Conservation (phyloP, 164 flowering plant species). For the Dillenia suffruticosa region DNA sequence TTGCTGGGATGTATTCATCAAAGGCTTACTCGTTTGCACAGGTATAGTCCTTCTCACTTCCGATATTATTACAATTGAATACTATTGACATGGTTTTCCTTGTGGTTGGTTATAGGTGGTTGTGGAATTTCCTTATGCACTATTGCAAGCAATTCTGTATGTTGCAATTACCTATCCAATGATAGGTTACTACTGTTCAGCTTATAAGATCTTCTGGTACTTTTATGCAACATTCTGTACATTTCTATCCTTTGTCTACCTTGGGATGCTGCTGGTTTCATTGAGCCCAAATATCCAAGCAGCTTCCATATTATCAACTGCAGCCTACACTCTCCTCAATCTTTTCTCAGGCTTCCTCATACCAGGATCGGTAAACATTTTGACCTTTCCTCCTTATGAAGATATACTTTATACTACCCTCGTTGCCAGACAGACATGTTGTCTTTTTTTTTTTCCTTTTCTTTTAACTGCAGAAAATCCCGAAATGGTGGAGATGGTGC, state of each 20-base stretch:
- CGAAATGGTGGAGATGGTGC: conserved; percentile 43
- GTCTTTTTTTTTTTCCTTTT: background rate
- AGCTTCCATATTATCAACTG: conserved; percentile 29
- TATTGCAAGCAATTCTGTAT: conserved; percentile 27
- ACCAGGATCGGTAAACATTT: conserved; percentile 38
- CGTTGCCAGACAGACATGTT: no score
- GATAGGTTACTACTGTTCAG: conserved; percentile 30
- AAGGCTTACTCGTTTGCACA: conserved; percentile 48
- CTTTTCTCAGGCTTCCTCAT: conserved; percentile 49
- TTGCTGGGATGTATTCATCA: conserved; percentile 54
- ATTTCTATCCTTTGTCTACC: conserved; percentile 30
- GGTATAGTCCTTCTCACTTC: conserved; percentile 14
- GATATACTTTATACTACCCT: no score
- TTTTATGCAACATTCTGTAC: conserved; percentile 30
- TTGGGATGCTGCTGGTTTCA: conserved; percentile 37
- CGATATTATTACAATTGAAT: background rate
- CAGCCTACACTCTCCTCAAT: conserved; percentile 33
- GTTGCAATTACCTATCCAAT: conserved; percentile 33
- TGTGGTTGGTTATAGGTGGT: conserved; percentile 21
- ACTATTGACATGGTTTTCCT: no score
- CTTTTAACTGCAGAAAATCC: conserved; percentile 22
- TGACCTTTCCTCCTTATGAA: no score
- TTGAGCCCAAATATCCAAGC: conserved; percentile 28
- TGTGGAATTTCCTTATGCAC: conserved; percentile 35
- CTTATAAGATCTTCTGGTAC: conserved; percentile 35